Evolutionary conservation across 2,329 filamentous ascomycete genomes (phyloP).

Genomic region (Colletotrichum theobromicola): DNA sequence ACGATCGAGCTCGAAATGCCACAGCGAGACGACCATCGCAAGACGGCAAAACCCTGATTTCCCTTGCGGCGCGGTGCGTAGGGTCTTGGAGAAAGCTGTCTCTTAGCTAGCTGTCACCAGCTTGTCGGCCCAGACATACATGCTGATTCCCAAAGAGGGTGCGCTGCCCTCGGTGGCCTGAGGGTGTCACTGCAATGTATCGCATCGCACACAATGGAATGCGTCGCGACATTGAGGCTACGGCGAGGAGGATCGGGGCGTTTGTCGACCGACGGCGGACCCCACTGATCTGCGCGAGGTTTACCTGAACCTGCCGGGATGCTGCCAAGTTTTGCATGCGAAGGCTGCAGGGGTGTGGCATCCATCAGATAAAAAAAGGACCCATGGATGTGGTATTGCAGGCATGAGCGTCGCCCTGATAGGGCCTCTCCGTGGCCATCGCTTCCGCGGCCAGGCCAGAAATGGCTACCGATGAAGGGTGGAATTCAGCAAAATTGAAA

Average conservation of each 20-base stretch:
- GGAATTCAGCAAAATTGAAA: background rate
- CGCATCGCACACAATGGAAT: background rate
- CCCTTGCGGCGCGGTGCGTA: constrained; percentile 12
- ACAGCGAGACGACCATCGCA: background rate
- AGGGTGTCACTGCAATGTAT: background rate
- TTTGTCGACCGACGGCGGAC: constrained; percentile 10
- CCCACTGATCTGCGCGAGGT: constrained; percentile 16
- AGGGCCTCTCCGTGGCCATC: background rate
- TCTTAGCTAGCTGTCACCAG: background rate
- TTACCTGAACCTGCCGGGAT: constrained; percentile 1
- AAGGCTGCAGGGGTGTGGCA: constrained; percentile 3
- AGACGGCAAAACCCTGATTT: constrained; percentile 14
- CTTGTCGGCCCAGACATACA: background rate
- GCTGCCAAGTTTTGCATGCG: constrained; percentile 20
- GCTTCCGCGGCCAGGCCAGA: background rate
- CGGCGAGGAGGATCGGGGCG: background rate
- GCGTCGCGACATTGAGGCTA: constrained; percentile 1
- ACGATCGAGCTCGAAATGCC: background rate
- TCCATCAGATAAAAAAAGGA: background rate
- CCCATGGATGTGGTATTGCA: background rate
- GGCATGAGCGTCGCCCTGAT: background rate
- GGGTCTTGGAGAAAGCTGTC: constrained; percentile 1
- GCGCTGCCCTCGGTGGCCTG: background rate
- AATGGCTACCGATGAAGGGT: background rate
- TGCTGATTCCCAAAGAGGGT: background rate